Evolutionary conservation across 345 rosid species (phyloP).

Genomic region (Salix koriyanagi): DNA sequence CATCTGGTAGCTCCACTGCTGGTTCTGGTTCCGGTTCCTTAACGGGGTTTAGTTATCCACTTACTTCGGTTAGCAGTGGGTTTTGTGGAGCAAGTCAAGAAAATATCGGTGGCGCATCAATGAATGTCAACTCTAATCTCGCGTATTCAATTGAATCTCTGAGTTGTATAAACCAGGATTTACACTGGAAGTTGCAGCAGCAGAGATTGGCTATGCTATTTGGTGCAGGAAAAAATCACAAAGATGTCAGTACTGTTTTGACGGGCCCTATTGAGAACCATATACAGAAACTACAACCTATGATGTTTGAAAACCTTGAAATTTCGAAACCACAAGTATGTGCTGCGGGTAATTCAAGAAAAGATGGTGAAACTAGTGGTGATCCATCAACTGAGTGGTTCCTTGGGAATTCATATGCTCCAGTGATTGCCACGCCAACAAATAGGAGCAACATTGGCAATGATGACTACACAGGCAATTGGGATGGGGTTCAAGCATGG

Average conservation of each 20-base stretch:
- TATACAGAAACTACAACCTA: constrained; percentile 49
- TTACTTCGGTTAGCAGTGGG: constrained; percentile 27
- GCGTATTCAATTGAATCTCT: constrained; percentile 83
- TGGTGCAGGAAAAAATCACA: constrained; percentile 35
- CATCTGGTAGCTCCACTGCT: constrained; percentile 28
- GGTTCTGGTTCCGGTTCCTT: constrained; percentile 17
- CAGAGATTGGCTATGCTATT: constrained; percentile 68
- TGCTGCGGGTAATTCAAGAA: constrained; percentile 30
- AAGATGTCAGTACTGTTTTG: constrained; percentile 21
- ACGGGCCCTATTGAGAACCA: constrained; percentile 34
- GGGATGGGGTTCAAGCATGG: constrained; percentile 45
- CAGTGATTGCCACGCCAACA: constrained; percentile 36
- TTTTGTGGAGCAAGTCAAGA: constrained; percentile 43
- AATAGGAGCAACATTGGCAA: constrained; percentile 34
- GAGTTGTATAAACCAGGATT: constrained; percentile 85
- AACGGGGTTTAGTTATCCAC: constrained; percentile 50
- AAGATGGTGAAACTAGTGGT: constrained; percentile 22
- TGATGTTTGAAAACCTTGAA: constrained; percentile 61
- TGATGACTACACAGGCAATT: constrained; percentile 18
- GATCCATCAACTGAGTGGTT: constrained; percentile 62
- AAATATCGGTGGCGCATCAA: constrained; percentile 30
- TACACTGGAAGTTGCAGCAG: constrained; percentile 93
- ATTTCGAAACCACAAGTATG: constrained; percentile 29
- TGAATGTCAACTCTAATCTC: constrained; percentile 54
- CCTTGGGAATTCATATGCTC: constrained; percentile 52